These are phyloP conservation scores for Zarea fungicola DNA, from an alignment of 2,329 filamentous ascomycete species.

Conservation along the genomic window DNA sequence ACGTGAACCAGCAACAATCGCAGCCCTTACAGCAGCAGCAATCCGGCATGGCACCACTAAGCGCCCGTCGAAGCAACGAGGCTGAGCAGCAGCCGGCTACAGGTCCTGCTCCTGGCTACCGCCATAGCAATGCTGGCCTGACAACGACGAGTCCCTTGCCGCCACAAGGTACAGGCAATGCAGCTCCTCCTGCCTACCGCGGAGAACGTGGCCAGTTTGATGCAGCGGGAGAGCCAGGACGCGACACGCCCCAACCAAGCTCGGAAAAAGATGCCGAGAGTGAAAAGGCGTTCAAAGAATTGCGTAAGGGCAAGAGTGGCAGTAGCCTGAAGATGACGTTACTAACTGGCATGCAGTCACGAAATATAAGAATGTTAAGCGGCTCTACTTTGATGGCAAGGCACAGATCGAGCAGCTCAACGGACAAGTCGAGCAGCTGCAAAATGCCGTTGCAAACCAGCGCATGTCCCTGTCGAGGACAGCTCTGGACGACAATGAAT, in stretches of 20 bases:
- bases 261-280: constrained; percentile 39
- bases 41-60: constrained; percentile 43
- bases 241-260: constrained; percentile 52
- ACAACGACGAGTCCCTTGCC: constrained; percentile 40
- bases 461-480: constrained; percentile 91
- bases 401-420: constrained; percentile 84
- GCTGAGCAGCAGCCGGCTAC: constrained; percentile 43
- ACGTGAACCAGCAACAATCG: constrained; percentile 31
- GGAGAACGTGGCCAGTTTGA: constrained; percentile 41
- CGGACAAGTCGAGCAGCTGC: constrained; percentile 84
- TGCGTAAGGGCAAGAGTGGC: constrained; percentile 38
- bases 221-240: constrained; percentile 42
- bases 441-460: constrained; percentile 96
- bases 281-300: constrained; percentile 53
- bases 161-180: constrained; percentile 29
- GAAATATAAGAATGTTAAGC: constrained; percentile 98
- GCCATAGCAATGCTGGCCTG: constrained; percentile 42
- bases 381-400: constrained; percentile 94
- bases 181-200: constrained; percentile 33
- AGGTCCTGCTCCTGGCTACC: constrained; percentile 47
- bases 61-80: constrained; percentile 42
- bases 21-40: constrained; percentile 29
- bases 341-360: constrained; percentile 57
- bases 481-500: constrained; percentile 92
- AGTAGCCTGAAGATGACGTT: constrained; percentile 21